Conservation (phyloP, 352 stramenopile genomes). For the Globisporangium nodosum region DNA sequence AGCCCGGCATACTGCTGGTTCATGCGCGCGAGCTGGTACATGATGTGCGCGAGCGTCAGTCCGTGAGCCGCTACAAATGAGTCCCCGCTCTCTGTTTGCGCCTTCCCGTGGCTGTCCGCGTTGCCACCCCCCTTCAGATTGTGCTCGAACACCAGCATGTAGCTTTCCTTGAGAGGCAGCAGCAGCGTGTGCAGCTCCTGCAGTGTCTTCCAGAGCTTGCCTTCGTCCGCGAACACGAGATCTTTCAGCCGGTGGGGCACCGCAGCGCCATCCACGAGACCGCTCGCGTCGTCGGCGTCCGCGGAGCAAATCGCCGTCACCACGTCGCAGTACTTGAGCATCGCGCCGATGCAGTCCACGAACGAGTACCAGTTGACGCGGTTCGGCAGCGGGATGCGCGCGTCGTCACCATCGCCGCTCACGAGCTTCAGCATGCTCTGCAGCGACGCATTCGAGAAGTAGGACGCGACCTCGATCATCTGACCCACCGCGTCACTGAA, state of each 20-base stretch:
- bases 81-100: constrained; percentile 11
- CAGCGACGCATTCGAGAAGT: constrained; percentile 49
- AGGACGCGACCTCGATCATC: constrained; percentile 58
- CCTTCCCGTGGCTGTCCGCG: constrained; percentile 3
- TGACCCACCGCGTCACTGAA: constrained; percentile 46
- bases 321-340: constrained; percentile 42
- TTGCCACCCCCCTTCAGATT: constrained; percentile 4
- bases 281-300: constrained; percentile 9
- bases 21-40: constrained; percentile 76
- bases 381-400: constrained; percentile 44
- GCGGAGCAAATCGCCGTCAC: constrained; percentile 46
- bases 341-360: constrained; percentile 39
- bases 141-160: constrained; percentile 51
- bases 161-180: constrained; percentile 55
- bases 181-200: constrained; percentile 35
- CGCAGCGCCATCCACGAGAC: background rate
- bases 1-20: constrained; percentile 57
- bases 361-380: constrained; percentile 64
- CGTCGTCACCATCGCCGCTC: constrained; percentile 36
- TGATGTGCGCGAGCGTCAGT: constrained; percentile 65
- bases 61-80: constrained; percentile 25
- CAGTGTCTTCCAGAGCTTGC: constrained; percentile 38
- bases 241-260: constrained; percentile 45
- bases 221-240: constrained; percentile 46
- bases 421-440: constrained; percentile 29